Percentiles rank a stretch among this genome's conserved stretches.
phyloP scores from a whole-genome alignment of 306 rosid genomes.

The Hippophae rhamnoides region DNA sequence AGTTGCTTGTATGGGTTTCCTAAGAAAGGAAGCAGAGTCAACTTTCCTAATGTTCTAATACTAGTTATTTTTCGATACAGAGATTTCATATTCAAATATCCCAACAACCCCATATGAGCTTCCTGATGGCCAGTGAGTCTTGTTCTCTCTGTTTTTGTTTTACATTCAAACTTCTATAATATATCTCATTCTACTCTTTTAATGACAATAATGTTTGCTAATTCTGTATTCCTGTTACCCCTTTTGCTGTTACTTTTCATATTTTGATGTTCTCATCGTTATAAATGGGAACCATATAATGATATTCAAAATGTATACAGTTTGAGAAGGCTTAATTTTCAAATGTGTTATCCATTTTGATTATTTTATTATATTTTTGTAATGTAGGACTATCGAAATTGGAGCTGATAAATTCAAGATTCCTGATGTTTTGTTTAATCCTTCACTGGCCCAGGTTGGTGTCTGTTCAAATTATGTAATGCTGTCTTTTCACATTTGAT shows the following conservation, averaged over 20 bases:
- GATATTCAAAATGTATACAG: constrained; percentile 6
- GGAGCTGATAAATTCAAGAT: constrained; percentile 97
- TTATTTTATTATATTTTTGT: constrained; percentile 9
- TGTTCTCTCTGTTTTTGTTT: constrained; percentile 10
- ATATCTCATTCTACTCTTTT: too few relatives aligned
- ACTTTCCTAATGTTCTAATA: constrained; percentile 10
- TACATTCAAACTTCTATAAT: not conserved
- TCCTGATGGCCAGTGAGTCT: constrained; percentile 99
- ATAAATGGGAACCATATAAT: constrained; percentile 8
- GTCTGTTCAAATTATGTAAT: constrained; percentile 10
- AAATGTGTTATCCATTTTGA: constrained; percentile 1
- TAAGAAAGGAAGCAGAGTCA: not conserved
- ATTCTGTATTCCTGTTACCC: not conserved
- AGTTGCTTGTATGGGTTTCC: not conserved
- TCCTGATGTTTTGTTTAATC: constrained; percentile 92
- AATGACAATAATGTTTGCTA: not conserved
- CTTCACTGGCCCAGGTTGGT: constrained; percentile 71
- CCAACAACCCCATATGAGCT: constrained; percentile 96
- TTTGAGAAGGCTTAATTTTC: constrained; percentile 9
- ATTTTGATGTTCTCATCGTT: too few relatives aligned
- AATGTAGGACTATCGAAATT: constrained; percentile 78
- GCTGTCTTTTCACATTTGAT: constrained; percentile 2
- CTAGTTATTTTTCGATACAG: constrained; percentile 33
- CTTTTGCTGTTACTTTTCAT: not conserved
- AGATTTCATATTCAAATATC: constrained; percentile 87